Base-by-base conservation (phyloP, 1,284 basidiomycete species). In the Pterula multifida region DNA sequence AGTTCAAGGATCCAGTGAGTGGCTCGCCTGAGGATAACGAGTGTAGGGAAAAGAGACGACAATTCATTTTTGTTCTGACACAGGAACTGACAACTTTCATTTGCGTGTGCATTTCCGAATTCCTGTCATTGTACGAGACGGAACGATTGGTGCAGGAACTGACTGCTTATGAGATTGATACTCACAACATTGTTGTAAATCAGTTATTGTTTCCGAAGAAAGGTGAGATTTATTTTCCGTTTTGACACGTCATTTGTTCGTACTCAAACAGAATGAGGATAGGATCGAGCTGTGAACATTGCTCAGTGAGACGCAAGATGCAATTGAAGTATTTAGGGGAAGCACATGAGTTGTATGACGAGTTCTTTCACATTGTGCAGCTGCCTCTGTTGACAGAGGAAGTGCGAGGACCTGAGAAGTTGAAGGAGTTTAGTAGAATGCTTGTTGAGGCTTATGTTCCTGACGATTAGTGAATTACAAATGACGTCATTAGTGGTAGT, bases 101-200 rank as follows among this genome's bases (percentile, higher is more conserved):
- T 60, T 98, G 95, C 63, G 94, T 98, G 49, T 96, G 93, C 73
- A 98, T 98, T 63, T 95, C 94, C 48, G 94, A 98, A 66, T 98
- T 98, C 77, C 71, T 98, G 58, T 97, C 94, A 21, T 72, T 98
- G 21, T 98, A 98, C 68, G 96, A 98, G 73, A 98, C 95, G 24
- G 95, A 98, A 67, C 87, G 95, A 25, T 76, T 98, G 45, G 90
- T 98, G 36, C 95, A 98, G 66, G 96, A 98, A 64, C 72, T 98
- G 47, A 95, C 94, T 12, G 74, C 82, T 47, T 98, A 98, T 68
- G 93, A 92, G 64, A 98, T 98, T 64, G 96, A 98, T 67, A 98
- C 94, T 45, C 95, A 98, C 68, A 92, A 94, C 64, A 98, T 98
- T 59, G 92, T 98, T 50, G 92, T 98, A 57, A 98, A 98, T 65